Conservation (phyloP, 202 grass and related monocot species). For the Elaeis oleifera region DNA sequence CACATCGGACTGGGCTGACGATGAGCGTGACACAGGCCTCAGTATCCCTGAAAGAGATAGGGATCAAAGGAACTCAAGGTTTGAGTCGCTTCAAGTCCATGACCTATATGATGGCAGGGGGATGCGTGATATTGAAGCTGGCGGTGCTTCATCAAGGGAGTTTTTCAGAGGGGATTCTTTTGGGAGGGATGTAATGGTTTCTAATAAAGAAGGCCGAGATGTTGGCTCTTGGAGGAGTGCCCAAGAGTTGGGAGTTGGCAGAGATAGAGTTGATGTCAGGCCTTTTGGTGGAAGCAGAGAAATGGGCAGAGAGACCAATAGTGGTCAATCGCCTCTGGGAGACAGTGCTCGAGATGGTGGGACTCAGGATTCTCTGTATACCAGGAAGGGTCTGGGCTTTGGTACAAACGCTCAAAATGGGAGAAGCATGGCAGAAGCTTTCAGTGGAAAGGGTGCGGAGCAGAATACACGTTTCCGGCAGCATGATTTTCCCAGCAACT, state of each 20-base stretch:
- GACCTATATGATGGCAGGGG: conserved; percentile 34
- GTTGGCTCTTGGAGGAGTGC: conserved; percentile 43
- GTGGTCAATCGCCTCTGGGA: conserved; percentile 24
- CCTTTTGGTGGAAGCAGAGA: conserved; percentile 57
- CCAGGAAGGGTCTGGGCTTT: conserved; percentile 21
- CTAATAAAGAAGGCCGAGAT: conserved; percentile 36
- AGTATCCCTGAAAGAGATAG: conserved; percentile 59
- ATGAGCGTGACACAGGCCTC: conserved; percentile 82
- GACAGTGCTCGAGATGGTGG: conserved; percentile 28
- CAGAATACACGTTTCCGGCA: conserved; percentile 21
- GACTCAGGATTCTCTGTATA: conserved; percentile 51
- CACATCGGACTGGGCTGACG: conserved; percentile 91
- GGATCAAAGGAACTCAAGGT: conserved; percentile 49
- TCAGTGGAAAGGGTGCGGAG: conserved; percentile 26
- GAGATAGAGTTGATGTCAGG: conserved; percentile 36
- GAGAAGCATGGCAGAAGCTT: conserved; percentile 25
- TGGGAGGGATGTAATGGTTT: conserved; percentile 33
- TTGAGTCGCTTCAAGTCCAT: conserved; percentile 22
- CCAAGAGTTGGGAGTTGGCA: conserved; percentile 8
- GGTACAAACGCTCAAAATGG: conserved; percentile 31
- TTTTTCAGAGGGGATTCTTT: conserved; percentile 40
- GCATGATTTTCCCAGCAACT: conserved; percentile 42
- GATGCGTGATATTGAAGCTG: conserved; percentile 6
- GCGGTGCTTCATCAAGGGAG: conserved; percentile 29
- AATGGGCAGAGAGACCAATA: conserved; percentile 19